Conservation (phyloP, 257 asterid genomes). For the Solanum pennellii region DNA sequence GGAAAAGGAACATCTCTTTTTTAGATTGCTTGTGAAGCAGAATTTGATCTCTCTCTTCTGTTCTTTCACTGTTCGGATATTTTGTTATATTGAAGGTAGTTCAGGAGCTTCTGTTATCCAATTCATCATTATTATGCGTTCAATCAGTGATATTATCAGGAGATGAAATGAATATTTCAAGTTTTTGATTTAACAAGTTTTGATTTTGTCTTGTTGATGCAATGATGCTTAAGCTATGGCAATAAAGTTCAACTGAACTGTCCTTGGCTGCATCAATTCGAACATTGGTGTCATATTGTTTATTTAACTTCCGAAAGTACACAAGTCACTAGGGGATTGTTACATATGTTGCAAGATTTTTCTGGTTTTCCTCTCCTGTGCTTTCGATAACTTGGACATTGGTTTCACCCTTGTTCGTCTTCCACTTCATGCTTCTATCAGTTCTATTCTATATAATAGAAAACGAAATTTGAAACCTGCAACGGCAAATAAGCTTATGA, state of each 20-base stretch:
- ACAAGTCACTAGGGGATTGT: not conserved
- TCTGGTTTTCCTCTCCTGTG: not conserved
- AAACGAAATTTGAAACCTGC: no score
- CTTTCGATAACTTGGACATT: not conserved
- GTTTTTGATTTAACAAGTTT: not conserved
- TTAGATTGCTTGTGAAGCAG: not conserved
- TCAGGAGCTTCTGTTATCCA: not conserved
- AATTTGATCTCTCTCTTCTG: not conserved
- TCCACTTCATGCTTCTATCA: no score
- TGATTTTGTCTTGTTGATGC: not conserved
- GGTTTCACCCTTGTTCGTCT: no score
- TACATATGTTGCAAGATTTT: not conserved
- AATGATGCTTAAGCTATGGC: not conserved
- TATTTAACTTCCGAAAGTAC: not conserved
- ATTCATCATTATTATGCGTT: not conserved
- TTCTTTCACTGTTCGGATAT: not conserved
- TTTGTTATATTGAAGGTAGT: not conserved
- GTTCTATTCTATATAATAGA: no score
- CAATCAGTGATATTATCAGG: not conserved
- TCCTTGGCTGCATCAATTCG: not conserved
- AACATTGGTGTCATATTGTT: not conserved
- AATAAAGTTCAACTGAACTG: not conserved
- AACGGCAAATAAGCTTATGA: no score
- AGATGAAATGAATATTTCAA: not conserved
- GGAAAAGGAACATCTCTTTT: slow-evolving; percentile 1